Base-by-base conservation (phyloP, 1,139 yeast species). In the Zhuliangozyma blackwelliae region DNA sequence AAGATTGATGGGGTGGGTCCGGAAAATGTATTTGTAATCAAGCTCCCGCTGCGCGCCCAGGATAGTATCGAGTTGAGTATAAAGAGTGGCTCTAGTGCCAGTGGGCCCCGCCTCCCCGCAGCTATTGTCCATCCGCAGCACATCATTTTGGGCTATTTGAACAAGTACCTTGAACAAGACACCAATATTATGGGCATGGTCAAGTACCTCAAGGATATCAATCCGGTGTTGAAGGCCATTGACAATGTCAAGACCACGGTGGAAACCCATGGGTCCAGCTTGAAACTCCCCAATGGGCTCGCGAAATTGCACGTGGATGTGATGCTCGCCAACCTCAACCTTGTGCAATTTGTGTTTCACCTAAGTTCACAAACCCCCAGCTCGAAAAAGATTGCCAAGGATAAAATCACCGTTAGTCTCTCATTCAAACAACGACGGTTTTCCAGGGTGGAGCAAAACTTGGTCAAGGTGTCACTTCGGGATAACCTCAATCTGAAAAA, bases 401-500 rank as follows among this genome's bases (percentile, higher is more conserved):
- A 69, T 40, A 63, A 61, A 35, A 59, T 70, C 21, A 42, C 53
- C 10, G 47, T 70, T 6, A 54, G 54, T 25, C 42, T 68, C 36
- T 52, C 55, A 19, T 64, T 68, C 45, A 63, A 55, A 40, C 49
- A 45, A 16, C 65, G 65, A 44, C 63, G 59, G 43, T 69, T 70
- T 40, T 61, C 59, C 36, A 26, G 33, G 44, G 48, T 29, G 29
- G 40, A 25, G 44, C 50, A 30, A 32, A 53, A 42, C 48, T 57
- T 46, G 37, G 58, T 43, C 39, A 52, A 62, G 46, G 50, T 68
- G 5, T 61, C 68, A 9, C 51, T 68, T 51, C 58, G 59, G 34
- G 68, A 68, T 34, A 68, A 66, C 44, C 51, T 66, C 38, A 64
- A 61, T 39, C 51, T 60, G n/a, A 63, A 60, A 45, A 67, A 67